Evolutionary conservation across 2,329 filamentous ascomycete genomes (phyloP).

Genomic region (Paramyrothecium roridum): DNA sequence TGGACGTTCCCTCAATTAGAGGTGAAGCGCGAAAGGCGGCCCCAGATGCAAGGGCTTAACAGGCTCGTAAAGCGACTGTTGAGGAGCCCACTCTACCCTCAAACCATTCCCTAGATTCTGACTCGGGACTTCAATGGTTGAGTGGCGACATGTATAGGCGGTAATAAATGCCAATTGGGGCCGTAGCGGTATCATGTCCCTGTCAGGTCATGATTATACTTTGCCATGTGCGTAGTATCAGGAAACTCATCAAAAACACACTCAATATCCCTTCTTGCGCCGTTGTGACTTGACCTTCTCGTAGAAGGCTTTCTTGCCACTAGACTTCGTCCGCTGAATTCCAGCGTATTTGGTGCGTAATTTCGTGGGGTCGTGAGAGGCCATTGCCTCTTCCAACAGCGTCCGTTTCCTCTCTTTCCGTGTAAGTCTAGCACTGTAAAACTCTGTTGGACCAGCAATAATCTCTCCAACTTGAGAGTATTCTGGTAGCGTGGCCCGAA

Average conservation of each 20-base stretch:
- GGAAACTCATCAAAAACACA: not conserved
- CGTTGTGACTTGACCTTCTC: slow-evolving; percentile 63
- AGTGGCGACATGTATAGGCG: no score
- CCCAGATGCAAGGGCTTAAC: no score
- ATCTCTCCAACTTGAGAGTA: slow-evolving; percentile 89
- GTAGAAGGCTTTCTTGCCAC: slow-evolving; percentile 87
- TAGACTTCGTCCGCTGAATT: slow-evolving; percentile 77
- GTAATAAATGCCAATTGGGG: no score
- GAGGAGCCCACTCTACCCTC: no score
- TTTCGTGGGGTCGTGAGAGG: slow-evolving; percentile 48
- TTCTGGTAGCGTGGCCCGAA: slow-evolving; percentile 63
- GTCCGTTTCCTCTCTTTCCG: slow-evolving; percentile 87
- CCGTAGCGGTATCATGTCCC: no score
- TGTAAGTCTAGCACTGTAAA: slow-evolving; percentile 73
- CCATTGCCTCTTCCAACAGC: slow-evolving; percentile 78
- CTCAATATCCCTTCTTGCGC: slow-evolving; percentile 18
- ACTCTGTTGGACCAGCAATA: slow-evolving; percentile 85
- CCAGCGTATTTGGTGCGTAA: slow-evolving; percentile 87
- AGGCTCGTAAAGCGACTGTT: no score
- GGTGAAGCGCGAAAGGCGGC: no score
- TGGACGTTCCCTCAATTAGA: no score
- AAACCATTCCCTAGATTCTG: no score
- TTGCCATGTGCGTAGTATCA: no score
- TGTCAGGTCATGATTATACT: no score
- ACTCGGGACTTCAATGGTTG: no score